Evolutionary conservation across 148 eudicot species (phyloP), one percentile per base, ranked within the genome.

Genomic region (Chenopodium berlandieri): DNA sequence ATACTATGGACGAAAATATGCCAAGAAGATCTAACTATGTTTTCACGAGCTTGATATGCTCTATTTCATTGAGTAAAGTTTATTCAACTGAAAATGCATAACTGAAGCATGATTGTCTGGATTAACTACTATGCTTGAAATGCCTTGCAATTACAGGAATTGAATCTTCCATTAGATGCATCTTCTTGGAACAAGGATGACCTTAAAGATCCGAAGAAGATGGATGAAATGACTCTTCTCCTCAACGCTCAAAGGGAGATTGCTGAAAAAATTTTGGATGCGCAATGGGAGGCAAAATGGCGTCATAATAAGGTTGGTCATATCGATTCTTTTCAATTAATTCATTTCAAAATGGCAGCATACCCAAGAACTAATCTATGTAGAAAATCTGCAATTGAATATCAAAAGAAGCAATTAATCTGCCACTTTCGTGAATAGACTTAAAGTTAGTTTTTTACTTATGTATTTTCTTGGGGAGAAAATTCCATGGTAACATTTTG

Each of bases 211-310:
- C 97, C 98, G 62, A 91, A 89, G 83, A 94, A 94, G 83, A 84
- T 87, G 73, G 82, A 91, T 74, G 98, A 94, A 86, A 94, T 93
- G 97, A 93, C 89, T 27, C 88, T 94, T 83, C 95, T 94, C 85
- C 94, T 94, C 71, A 91, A 90, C 81, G 98, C 97, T 47, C 98
- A 93, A 78, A 88, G 87, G 83, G 98, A 93, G 86, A 89, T 93
- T 79, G 93, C 95, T 16, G 94, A 91, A 62, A 87, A 90, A 74
- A 87, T 94, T 71, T 89, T 94, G 86, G 97, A 94, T 83, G 88
- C 92, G 4, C 94, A 94, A 78, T 93, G 97, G 98, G 98, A 94
- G 76, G 87, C 92, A 9, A 90, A 90, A 66, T 94, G 97, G 98
- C 95, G 97, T 11, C 92, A 94, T 83, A 90, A 91, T 32, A 90